Base-by-base conservation (phyloP, 768 basidiomycete species). In the Mycena indigotica region DNA sequence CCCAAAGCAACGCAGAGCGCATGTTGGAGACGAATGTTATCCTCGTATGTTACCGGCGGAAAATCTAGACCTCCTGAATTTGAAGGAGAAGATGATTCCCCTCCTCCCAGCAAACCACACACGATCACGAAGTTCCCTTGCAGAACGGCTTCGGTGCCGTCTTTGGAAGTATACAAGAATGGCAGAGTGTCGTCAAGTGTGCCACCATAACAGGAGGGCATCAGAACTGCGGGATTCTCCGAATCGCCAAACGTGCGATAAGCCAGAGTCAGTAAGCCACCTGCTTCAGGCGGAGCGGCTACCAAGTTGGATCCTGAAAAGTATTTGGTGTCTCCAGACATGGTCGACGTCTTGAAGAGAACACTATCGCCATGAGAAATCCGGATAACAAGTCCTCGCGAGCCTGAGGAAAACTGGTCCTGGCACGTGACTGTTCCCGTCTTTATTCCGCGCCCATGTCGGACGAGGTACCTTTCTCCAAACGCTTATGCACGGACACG, bases 231-330 rank as follows among this genome's bases (percentile, higher is more conserved):
- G 10, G 61, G 61, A 15, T 59, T 49, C 28, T 55, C 19, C 5
- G 39, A 30, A n/a, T 63, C 55, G 39, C 61, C 61, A 44, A 58
- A 63, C 13, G 55, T 63, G 16, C 61, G 57, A 28, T 63, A 63
- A 10, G 61, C 61, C 3, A 62, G 53, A 10, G 56, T 58, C 8
- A 62, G 5, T 15, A 53, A 62, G 15, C n/a, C n/a, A n/a, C n/a
- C n/a, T n/a, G n/a, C n/a, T n/a, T n/a, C n/a, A n/a, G n/a, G n/a
- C n/a, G n/a, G n/a, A n/a, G n/a, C n/a, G n/a, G n/a, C n/a, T n/a
- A n/a, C n/a, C n/a, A n/a, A n/a, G n/a, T n/a, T n/a, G n/a, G n/a
- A n/a, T n/a, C n/a, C n/a, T n/a, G n/a, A n/a, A n/a, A n/a, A n/a
- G n/a, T n/a, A n/a, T n/a, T n/a, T n/a, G n/a, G n/a, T n/a, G n/a